Percentiles rank a stretch among this genome's conserved stretches.
Conservation (phyloP, 208 protist species). For the Acanthamoeba castellanii region DNA sequence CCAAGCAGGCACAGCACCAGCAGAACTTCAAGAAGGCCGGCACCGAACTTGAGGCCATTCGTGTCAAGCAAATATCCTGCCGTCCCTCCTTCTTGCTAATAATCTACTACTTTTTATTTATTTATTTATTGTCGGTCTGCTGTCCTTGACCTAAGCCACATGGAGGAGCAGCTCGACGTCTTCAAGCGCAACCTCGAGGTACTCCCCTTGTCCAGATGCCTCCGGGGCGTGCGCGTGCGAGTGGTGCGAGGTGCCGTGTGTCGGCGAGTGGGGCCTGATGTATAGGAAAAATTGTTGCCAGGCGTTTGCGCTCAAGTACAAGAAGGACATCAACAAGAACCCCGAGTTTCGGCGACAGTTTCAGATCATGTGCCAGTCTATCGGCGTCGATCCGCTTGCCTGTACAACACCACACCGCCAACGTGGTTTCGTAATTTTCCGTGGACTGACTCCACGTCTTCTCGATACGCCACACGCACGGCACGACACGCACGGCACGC, state of each 20-base stretch:
- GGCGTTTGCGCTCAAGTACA: slow-evolving; percentile 90
- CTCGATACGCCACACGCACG: background rate
- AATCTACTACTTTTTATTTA: background rate
- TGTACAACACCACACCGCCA: slow-evolving; percentile 46
- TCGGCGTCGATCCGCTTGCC: slow-evolving; percentile 91
- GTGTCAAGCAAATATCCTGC: slow-evolving; percentile 1
- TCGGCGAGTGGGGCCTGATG: too few species aligned
- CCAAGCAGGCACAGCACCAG: slow-evolving; percentile 5
- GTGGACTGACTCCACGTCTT: background rate
- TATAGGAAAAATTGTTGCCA: too few species aligned
- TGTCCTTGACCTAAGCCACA: slow-evolving; percentile 65
- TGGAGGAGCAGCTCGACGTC: slow-evolving; percentile 82
- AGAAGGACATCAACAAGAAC: slow-evolving; percentile 88
- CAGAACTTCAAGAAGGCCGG: slow-evolving; percentile 18
- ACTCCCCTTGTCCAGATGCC: background rate
- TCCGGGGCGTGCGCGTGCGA: background rate
- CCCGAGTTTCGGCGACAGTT: slow-evolving; percentile 90
- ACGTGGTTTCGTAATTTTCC: too few species aligned
- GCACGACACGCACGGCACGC: background rate
- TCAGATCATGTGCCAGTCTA: slow-evolving; percentile 88
- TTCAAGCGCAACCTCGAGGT: slow-evolving; percentile 88
- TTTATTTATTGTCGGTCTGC: background rate
- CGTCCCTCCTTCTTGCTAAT: background rate
- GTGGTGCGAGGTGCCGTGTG: background rate
- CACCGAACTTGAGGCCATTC: slow-evolving; percentile 11